Conservation (phyloP, 768 basidiomycete genomes). For the Mycena vitilis region DNA sequence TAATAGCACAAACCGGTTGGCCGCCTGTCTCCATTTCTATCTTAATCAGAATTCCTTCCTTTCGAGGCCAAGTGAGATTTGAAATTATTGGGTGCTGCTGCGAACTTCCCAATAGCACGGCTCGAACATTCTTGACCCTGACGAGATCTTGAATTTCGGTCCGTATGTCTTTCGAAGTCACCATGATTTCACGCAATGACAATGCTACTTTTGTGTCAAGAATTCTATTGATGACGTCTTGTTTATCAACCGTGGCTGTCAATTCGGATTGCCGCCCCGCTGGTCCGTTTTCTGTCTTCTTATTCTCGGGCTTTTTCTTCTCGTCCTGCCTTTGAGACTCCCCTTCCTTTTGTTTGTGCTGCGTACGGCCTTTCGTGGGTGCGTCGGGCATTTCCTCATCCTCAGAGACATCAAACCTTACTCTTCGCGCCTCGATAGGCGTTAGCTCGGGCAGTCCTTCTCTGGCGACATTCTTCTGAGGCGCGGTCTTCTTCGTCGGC, state of each 20-base stretch:
- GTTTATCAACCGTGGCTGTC: neutral
- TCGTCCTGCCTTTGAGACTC: no score
- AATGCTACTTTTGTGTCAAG: neutral
- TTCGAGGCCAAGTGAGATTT: neutral
- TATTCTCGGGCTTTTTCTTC: no score
- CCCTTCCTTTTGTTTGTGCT: no score
- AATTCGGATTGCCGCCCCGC: neutral
- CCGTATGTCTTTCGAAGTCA: neutral
- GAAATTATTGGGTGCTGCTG: neutral
- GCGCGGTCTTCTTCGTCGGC: no score
- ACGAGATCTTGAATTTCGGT: neutral
- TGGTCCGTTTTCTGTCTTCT: no score
- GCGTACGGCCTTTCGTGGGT: no score
- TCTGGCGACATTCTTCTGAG: no score
- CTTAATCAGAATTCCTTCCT: conserved; percentile 26
- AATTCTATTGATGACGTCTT: neutral
- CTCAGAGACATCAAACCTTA: no score
- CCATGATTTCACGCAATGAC: conserved; percentile 10
- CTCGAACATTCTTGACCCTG: conserved; percentile 7
- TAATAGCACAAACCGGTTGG: conserved; percentile 33
- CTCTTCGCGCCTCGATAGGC: no score
- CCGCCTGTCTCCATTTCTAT: conserved; percentile 30
- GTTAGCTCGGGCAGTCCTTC: no score
- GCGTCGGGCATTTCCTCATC: no score
- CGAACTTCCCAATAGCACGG: neutral